Percentiles rank a stretch among this genome's conserved stretches.
These are phyloP conservation scores for Sclerotinia nivalis DNA, from an alignment of 2,329 filamentous ascomycete species.

Conservation along the genomic window DNA sequence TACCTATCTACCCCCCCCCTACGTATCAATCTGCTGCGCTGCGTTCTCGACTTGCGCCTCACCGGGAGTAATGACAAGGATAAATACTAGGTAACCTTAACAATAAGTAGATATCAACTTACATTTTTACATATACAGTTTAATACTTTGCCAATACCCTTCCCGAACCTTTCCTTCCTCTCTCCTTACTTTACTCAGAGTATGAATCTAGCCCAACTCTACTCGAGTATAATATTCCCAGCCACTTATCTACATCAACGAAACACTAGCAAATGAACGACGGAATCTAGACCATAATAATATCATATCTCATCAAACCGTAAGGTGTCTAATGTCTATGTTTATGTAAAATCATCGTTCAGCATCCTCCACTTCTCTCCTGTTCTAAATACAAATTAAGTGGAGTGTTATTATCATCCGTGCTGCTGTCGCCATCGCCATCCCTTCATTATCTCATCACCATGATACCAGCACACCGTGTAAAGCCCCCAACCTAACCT, in stretches of 20 bases:
- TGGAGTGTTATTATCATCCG: background rate
- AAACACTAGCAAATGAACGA: too few relatives aligned
- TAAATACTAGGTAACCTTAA: background rate
- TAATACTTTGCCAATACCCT: too few relatives aligned
- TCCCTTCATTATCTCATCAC: background rate
- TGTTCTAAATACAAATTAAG: conserved; percentile 11
- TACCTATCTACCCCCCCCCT: background rate
- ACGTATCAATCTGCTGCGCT: background rate
- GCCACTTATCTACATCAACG: too few relatives aligned
- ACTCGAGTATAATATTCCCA: too few relatives aligned
- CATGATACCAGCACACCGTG: background rate
- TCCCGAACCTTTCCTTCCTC: too few relatives aligned
- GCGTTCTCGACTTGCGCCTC: background rate
- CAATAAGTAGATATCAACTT: background rate
- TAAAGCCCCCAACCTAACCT: background rate
- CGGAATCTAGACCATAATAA: background rate
- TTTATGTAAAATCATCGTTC: background rate
- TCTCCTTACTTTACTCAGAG: too few relatives aligned
- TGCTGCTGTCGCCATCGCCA: background rate
- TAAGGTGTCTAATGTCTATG: conserved; percentile 1
- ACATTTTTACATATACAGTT: too few relatives aligned
- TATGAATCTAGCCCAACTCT: too few relatives aligned
- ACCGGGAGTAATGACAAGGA: background rate
- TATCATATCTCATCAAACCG: background rate
- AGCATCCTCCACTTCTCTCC: background rate